A percentile compares a stretch with the other conserved stretches of the same genome.
These are phyloP conservation scores for Anisodus acutangulus DNA, from an alignment of 257 asterid species.

Conservation along the genomic window DNA sequence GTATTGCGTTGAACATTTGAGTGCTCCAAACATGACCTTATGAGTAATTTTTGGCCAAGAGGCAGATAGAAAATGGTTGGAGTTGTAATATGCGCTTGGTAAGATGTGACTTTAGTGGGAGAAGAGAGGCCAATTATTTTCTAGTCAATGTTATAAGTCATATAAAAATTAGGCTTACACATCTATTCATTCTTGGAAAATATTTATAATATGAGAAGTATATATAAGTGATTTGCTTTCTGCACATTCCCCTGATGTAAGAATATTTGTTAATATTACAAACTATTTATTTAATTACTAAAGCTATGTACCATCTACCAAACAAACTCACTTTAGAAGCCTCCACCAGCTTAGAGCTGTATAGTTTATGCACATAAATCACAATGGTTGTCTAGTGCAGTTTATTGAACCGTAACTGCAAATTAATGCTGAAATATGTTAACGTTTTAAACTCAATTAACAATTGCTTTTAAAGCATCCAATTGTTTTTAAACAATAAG, in stretches of 20 bases:
- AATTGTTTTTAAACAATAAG: neutral
- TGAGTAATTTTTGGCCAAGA: neutral
- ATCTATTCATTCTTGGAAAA: neutral
- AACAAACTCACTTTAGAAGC: neutral
- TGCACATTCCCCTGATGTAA: neutral
- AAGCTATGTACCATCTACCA: neutral
- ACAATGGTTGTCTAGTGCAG: neutral
- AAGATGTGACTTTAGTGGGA: slow-evolving; percentile 17
- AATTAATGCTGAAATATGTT: neutral
- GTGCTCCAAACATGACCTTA: neutral
- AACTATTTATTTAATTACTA: neutral
- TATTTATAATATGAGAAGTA: neutral
- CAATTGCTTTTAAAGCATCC: neutral
- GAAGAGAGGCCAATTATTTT: neutral
- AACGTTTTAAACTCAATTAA: neutral
- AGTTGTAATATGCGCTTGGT: slow-evolving; percentile 20
- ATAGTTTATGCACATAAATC: no score
- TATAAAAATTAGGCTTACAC: neutral
- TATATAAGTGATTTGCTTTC: neutral
- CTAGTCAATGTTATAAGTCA: neutral
- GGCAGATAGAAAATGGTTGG: neutral
- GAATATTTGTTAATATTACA: neutral
- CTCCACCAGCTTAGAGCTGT: neutral
- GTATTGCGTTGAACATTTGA: no score
- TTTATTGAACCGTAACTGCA: neutral